Evolutionary conservation across 78 protist species (phyloP).

Genomic region (Reticulomyxa filosa): DNA sequence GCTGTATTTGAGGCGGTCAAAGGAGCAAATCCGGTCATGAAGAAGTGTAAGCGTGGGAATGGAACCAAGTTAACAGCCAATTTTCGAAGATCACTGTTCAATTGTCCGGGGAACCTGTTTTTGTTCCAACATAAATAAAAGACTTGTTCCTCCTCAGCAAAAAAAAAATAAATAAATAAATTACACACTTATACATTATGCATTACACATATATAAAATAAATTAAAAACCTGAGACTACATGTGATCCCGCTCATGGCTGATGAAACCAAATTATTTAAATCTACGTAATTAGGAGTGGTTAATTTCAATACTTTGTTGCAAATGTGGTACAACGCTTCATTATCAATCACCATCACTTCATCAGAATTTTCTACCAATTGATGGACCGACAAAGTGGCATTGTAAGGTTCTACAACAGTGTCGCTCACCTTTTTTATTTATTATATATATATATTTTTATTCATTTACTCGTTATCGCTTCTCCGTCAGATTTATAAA

Average conservation of each 20-base stretch:
- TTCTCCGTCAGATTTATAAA: no score
- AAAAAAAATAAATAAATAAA: no score
- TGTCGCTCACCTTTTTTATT: constrained; percentile 79
- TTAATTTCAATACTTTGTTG: constrained; percentile 61
- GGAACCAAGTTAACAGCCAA: constrained; percentile 95
- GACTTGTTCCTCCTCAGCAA: no score
- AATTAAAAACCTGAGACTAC: constrained; percentile 87
- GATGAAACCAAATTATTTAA: constrained; percentile 78
- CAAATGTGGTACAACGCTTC: constrained; percentile 90
- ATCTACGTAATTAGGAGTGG: constrained; percentile 76
- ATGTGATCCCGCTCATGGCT: constrained; percentile 81
- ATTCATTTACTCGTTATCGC: no score
- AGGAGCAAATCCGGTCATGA: constrained; percentile 90
- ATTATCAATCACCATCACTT: constrained; percentile 76
- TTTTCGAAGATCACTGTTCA: constrained; percentile 85
- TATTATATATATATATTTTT: no score
- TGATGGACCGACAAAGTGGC: constrained; percentile 85
- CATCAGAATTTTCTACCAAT: constrained; percentile 86
- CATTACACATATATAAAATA: no score
- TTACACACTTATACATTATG: no score
- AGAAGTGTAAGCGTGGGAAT: constrained; percentile 98
- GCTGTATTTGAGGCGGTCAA: constrained; percentile 64
- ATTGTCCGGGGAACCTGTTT: constrained; percentile 96
- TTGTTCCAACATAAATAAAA: no score
- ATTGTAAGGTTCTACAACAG: constrained; percentile 95